Evolutionary conservation across 306 rosid species (phyloP).

Genomic region (Malus asiatica): DNA sequence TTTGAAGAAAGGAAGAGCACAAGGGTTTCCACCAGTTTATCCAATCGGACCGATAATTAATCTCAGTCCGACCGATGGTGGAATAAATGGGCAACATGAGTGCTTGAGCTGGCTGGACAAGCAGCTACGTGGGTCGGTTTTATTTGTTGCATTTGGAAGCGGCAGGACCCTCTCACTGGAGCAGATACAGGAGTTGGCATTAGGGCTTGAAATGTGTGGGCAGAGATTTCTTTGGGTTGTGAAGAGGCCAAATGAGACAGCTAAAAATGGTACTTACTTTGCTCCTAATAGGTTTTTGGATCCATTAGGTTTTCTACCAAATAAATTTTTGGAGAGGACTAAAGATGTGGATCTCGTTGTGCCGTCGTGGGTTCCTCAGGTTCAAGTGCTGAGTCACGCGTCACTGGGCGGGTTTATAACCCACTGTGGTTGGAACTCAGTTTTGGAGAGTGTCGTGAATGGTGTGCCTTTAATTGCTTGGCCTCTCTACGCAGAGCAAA

Average conservation of each 20-base stretch:
- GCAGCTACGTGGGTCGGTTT: too few relatives aligned
- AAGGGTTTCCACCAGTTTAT: conserved; percentile 11
- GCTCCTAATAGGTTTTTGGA: neutral
- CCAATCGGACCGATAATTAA: neutral
- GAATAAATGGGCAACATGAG: neutral
- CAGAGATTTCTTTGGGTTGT: neutral
- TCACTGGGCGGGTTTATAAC: conserved; percentile 15
- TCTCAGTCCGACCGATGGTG: neutral
- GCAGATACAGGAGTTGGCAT: too few relatives aligned
- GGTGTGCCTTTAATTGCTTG: conserved; percentile 18
- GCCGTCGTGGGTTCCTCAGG: conserved; percentile 4
- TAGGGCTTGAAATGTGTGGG: too few relatives aligned
- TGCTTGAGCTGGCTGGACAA: neutral
- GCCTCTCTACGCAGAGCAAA: conserved; percentile 25
- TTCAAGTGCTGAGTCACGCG: neutral
- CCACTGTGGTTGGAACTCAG: conserved; percentile 31
- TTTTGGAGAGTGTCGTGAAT: conserved; percentile 12
- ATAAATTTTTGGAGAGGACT: conserved; percentile 20
- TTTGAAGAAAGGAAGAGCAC: neutral
- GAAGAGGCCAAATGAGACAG: conserved; percentile 12
- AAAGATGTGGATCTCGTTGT: conserved; percentile 3
- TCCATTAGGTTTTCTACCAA: conserved; percentile 9
- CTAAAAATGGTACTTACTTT: conserved; percentile 5
- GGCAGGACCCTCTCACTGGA: conserved; percentile 7
- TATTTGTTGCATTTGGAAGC: too few relatives aligned